A percentile compares a stretch with the other conserved stretches of the same genome.
Conservation (phyloP, 148 eudicot species). For the Camellia sinensis region DNA sequence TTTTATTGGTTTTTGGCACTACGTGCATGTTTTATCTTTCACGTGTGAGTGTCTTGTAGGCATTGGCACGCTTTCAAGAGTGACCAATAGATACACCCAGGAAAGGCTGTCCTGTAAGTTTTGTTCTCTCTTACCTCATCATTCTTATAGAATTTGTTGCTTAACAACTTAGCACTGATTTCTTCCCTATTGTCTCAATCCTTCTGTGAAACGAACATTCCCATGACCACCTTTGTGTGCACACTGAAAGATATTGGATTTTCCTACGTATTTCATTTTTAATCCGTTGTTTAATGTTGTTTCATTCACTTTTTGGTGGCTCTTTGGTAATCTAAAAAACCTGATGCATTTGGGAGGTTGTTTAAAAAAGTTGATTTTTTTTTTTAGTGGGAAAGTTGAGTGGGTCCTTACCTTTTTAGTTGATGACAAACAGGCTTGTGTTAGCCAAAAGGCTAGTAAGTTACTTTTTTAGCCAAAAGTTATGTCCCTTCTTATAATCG, state of each 20-base stretch:
- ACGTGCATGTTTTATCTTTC: background rate
- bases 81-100: conserved; percentile 79
- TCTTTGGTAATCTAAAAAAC: too few relatives aligned
- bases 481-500: background rate
- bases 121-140: conserved; percentile 9
- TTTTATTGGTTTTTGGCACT: background rate
- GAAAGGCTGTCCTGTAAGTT: conserved; percentile 90
- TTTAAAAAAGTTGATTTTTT: too few relatives aligned
- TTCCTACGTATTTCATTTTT: background rate
- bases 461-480: too few relatives aligned
- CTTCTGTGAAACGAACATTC: background rate
- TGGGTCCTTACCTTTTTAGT: too few relatives aligned
- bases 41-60: conserved; percentile 46
- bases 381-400: too few relatives aligned
- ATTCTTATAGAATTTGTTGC: conserved; percentile 1
- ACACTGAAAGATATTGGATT: conserved; percentile 1
- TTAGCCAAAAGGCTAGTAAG: too few relatives aligned
- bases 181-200: background rate
- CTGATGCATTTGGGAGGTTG: too few relatives aligned
- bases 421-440: too few relatives aligned
- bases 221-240: background rate
- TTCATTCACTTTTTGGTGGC: too few relatives aligned
- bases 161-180: background rate
- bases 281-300: background rate
- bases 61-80: conserved; percentile 93